A percentile compares a stretch with the other conserved stretches of the same genome.
These are phyloP conservation scores for Epichloe scottii DNA, from an alignment of 2,329 filamentous ascomycete species.

Conservation along the genomic window DNA sequence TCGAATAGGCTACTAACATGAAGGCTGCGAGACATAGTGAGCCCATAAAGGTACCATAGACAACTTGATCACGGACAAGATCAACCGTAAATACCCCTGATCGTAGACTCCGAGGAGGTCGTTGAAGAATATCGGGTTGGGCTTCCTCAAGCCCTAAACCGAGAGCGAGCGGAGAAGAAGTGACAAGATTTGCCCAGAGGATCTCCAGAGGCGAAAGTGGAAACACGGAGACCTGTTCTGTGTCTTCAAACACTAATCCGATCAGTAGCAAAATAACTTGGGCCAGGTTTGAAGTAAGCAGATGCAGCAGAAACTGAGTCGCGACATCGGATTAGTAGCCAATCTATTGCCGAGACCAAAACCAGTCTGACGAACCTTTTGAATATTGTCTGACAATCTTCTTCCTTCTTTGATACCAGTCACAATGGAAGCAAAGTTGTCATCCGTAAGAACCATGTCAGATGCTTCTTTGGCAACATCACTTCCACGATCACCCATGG, in stretches of 20 bases:
- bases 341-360: not conserved
- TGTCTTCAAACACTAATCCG: conserved; percentile 56
- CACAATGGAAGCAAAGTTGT: conserved; percentile 75
- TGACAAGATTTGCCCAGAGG: conserved; percentile 66
- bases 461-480: conserved; percentile 71
- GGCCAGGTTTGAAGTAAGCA: conserved; percentile 57
- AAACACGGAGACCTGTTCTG: conserved; percentile 46
- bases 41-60: conserved; percentile 53
- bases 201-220: conserved; percentile 62
- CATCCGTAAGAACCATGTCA: conserved; percentile 79
- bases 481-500: conserved; percentile 58
- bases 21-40: conserved; percentile 49
- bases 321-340: not conserved
- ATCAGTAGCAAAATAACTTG: conserved; percentile 58
- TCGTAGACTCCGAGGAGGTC: conserved; percentile 49
- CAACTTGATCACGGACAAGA: conserved; percentile 18
- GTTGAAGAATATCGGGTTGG: conserved; percentile 52
- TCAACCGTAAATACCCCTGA: conserved; percentile 40
- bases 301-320: conserved; percentile 46
- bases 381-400: conserved; percentile 59
- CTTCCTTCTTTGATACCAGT: conserved; percentile 61
- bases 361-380: conserved; percentile 39
- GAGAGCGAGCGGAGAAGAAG: conserved; percentile 57
- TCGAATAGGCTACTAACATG: conserved; percentile 43
- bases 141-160: conserved; percentile 60